Evolutionary conservation across 2,329 filamentous ascomycete species (phyloP).

Genomic region (Ampelomyces quisqualis): DNA sequence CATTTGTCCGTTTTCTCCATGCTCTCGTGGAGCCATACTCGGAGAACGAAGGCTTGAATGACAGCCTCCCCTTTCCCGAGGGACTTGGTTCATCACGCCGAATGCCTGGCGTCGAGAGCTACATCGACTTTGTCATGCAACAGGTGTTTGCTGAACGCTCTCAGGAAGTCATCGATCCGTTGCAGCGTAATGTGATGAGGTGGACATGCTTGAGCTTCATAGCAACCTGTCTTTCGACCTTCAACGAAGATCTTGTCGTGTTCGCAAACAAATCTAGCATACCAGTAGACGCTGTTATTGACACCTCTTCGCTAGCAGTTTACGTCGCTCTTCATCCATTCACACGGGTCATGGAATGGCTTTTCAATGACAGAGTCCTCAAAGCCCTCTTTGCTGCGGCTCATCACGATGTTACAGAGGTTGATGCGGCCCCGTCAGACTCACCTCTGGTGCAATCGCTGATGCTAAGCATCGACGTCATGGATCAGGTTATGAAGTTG

Average conservation of each 20-base stretch:
- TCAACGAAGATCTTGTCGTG: slow-evolving; percentile 91
- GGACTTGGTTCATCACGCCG: slow-evolving; percentile 75
- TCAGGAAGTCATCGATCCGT: slow-evolving; percentile 61
- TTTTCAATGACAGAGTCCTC: slow-evolving; percentile 91
- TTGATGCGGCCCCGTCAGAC: slow-evolving; percentile 71
- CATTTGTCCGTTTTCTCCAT: slow-evolving; percentile 77
- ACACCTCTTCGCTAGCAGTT: slow-evolving; percentile 69
- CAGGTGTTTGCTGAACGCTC: slow-evolving; percentile 70
- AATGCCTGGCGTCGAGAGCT: slow-evolving; percentile 84
- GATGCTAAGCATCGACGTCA: slow-evolving; percentile 76
- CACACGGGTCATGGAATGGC: slow-evolving; percentile 93
- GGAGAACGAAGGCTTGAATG: slow-evolving; percentile 63
- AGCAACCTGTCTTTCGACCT: slow-evolving; percentile 73
- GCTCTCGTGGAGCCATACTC: slow-evolving; percentile 67
- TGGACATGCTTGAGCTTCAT: slow-evolving; percentile 84
- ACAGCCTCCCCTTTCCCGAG: slow-evolving; percentile 83
- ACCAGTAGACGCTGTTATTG: slow-evolving; percentile 72
- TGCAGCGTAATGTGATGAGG: slow-evolving; percentile 71
- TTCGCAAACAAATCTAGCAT: slow-evolving; percentile 78
- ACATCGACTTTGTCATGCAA: slow-evolving; percentile 87
- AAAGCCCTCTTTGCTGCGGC: slow-evolving; percentile 74
- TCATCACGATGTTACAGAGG: slow-evolving; percentile 71
- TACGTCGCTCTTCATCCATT: slow-evolving; percentile 93
- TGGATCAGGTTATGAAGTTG: slow-evolving; percentile 78
- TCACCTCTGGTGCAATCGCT: slow-evolving; percentile 81